A percentile compares a stretch with the other conserved stretches of the same genome.
Conservation (phyloP, 2,329 filamentous ascomycete genomes). For the Epichloe baconii region DNA sequence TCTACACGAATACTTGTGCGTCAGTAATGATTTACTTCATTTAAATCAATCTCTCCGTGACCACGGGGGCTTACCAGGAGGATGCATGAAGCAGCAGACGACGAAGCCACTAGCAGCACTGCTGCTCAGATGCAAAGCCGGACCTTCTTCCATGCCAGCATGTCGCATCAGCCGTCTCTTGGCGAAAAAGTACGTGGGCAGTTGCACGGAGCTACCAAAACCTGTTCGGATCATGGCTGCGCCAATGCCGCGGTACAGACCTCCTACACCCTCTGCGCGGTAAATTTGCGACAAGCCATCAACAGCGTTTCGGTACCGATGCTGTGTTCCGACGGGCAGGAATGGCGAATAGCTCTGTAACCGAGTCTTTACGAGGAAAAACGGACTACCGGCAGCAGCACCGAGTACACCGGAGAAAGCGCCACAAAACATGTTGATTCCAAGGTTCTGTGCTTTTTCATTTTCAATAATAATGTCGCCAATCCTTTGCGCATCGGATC, state of each 20-base stretch:
- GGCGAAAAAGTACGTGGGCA: constrained; percentile 96
- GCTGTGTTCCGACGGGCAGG: constrained; percentile 91
- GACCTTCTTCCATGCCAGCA: constrained; percentile 80
- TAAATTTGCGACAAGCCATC: constrained; percentile 79
- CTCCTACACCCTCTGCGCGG: constrained; percentile 58
- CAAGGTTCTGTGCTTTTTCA: constrained; percentile 64
- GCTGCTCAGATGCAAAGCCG: constrained; percentile 75
- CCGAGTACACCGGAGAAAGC: constrained; percentile 82
- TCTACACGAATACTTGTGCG: constrained; percentile 33
- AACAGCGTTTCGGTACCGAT: constrained; percentile 72
- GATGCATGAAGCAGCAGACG: constrained; percentile 96
- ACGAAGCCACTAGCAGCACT: constrained; percentile 88
- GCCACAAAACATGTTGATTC: constrained; percentile 87
- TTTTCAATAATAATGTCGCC: constrained; percentile 60
- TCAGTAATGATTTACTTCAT: constrained; percentile 1
- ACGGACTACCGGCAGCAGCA: constrained; percentile 84
- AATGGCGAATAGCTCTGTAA: constrained; percentile 89
- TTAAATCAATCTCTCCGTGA: not conserved
- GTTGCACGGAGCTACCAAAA: constrained; percentile 88
- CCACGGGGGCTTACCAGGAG: constrained; percentile 51
- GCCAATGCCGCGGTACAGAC: constrained; percentile 79
- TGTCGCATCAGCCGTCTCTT: constrained; percentile 76
- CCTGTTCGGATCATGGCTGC: constrained; percentile 94
- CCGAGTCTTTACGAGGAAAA: constrained; percentile 95
- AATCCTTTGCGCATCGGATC: constrained; percentile 74